A percentile compares a stretch with the other conserved stretches of the same genome.
phyloP scores from a whole-genome alignment of 108 stramenopile genomes.

The Cylindrotheca fusiformis region DNA sequence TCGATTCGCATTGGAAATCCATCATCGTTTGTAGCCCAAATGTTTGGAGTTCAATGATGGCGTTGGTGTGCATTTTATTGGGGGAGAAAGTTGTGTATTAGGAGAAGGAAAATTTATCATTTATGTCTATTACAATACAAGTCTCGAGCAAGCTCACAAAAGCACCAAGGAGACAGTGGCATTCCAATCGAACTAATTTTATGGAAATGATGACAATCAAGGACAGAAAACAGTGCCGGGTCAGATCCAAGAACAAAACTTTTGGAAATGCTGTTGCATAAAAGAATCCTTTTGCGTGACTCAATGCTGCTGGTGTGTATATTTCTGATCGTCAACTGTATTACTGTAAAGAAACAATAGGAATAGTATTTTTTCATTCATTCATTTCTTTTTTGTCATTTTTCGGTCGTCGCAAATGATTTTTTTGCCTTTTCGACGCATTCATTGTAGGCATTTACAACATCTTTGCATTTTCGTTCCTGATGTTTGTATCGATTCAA shows the following conservation, averaged over 20 bases:
- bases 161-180: neutral
- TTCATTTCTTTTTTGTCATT: neutral
- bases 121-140: too few relatives aligned
- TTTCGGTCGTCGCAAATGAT: neutral
- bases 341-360: too few relatives aligned
- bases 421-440: slow-evolving; percentile 49
- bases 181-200: neutral
- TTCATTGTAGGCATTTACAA: slow-evolving; percentile 62
- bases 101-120: too few relatives aligned
- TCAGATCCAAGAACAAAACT: too few relatives aligned
- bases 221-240: too few relatives aligned
- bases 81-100: too few relatives aligned
- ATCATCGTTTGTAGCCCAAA: slow-evolving; percentile 7
- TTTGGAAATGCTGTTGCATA: too few relatives aligned
- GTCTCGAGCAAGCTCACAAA: too few relatives aligned
- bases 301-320: too few relatives aligned
- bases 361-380: neutral
- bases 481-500: slow-evolving; percentile 69
- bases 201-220: too few relatives aligned
- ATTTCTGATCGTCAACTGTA: too few relatives aligned
- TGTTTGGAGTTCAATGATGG: slow-evolving; percentile 8
- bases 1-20: slow-evolving; percentile 27
- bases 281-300: too few relatives aligned
- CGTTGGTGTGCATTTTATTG: neutral
- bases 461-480: slow-evolving; percentile 51